A percentile compares a stretch with the other conserved stretches of the same genome.
phyloP scores from a whole-genome alignment of 2,329 filamentous ascomycete species.

The Aspergillus ustus region DNA sequence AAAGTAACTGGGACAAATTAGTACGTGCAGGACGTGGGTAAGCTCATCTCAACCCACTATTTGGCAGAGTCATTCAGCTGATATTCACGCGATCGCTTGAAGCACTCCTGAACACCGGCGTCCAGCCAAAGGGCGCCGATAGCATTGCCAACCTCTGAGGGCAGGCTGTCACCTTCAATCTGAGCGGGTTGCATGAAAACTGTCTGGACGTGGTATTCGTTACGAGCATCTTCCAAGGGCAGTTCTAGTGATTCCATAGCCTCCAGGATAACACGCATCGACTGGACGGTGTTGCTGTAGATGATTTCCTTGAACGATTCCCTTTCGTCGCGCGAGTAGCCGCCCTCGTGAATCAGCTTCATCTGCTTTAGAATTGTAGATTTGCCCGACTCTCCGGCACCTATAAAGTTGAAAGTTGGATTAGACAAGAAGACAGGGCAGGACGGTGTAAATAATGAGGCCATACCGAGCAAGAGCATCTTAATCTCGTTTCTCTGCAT shows the following conservation, averaged over 20 bases:
- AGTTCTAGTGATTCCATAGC: constrained; percentile 73
- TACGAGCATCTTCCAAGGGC: constrained; percentile 85
- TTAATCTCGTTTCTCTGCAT: constrained; percentile 99
- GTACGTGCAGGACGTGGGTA: neutral
- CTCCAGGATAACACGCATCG: constrained; percentile 72
- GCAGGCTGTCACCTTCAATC: constrained; percentile 92
- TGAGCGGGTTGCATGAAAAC: constrained; percentile 98
- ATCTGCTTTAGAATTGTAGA: constrained; percentile 95
- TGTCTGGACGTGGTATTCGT: constrained; percentile 97
- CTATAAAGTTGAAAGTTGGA: constrained; percentile 49
- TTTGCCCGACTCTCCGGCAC: constrained; percentile 97
- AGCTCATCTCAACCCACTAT: constrained; percentile 69
- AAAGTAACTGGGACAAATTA: constrained; percentile 73
- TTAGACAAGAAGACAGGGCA: constrained; percentile 22
- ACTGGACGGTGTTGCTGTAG: constrained; percentile 73
- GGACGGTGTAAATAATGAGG: neutral
- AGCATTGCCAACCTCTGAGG: constrained; percentile 90
- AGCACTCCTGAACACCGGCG: constrained; percentile 89
- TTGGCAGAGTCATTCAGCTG: constrained; percentile 94
- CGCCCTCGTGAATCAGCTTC: constrained; percentile 99
- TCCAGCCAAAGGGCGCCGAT: constrained; percentile 95
- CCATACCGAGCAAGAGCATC: constrained; percentile 94
- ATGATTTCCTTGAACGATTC: constrained; percentile 75
- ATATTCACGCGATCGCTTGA: constrained; percentile 94
- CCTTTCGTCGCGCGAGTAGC: constrained; percentile 88